Evolutionary conservation across 208 protist genomes (phyloP).

Genomic region (Phytomonas sp.): DNA sequence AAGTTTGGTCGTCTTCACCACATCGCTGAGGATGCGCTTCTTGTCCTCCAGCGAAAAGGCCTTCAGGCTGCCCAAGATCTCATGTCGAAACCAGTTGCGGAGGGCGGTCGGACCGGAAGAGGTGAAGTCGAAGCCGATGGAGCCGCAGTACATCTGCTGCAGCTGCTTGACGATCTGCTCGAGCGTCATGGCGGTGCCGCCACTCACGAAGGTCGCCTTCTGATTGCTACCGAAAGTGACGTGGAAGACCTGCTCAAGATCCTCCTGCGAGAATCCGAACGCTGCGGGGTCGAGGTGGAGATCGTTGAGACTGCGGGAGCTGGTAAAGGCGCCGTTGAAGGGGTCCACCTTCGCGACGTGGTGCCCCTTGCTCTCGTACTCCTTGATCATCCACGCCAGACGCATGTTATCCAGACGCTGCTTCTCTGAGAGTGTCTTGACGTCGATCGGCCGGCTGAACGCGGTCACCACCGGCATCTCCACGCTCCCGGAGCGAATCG

Average conservation of each 20-base stretch:
- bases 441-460: slow-evolving; percentile 66
- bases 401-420: slow-evolving; percentile 85
- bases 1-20: slow-evolving; percentile 89
- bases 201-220: slow-evolving; percentile 64
- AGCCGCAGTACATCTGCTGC: slow-evolving; percentile 82
- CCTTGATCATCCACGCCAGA: slow-evolving; percentile 83
- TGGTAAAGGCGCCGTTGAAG: slow-evolving; percentile 23
- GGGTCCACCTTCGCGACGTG: slow-evolving; percentile 72
- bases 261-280: slow-evolving; percentile 79
- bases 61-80: slow-evolving; percentile 70
- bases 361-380: slow-evolving; percentile 85
- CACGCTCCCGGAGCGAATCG: slow-evolving; percentile 31
- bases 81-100: slow-evolving; percentile 93
- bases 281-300: slow-evolving; percentile 39
- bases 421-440: slow-evolving; percentile 54
- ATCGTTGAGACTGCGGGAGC: slow-evolving; percentile 16
- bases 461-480: slow-evolving; percentile 58
- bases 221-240: slow-evolving; percentile 70
- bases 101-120: slow-evolving; percentile 91
- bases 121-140: slow-evolving; percentile 96
- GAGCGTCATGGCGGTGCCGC: slow-evolving; percentile 64
- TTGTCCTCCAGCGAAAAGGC: slow-evolving; percentile 51
- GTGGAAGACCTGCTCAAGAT: slow-evolving; percentile 72
- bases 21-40: slow-evolving; percentile 53
- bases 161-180: slow-evolving; percentile 68